A percentile compares a stretch with the other conserved stretches of the same genome.
phyloP scores from a whole-genome alignment of 139 green algal genomes.

The Gonium pectorale region DNA sequence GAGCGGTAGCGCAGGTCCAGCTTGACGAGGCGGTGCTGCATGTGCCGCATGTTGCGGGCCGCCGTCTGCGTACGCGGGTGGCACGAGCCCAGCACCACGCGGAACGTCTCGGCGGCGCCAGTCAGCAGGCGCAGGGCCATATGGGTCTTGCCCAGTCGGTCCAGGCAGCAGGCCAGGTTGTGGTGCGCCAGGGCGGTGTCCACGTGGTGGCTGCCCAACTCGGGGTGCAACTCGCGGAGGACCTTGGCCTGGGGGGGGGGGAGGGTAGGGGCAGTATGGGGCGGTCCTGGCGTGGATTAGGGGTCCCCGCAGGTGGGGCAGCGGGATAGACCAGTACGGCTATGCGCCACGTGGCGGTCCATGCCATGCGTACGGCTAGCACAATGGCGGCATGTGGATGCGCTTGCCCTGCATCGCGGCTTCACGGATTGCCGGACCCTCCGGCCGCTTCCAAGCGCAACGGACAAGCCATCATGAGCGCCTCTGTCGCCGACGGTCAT shows the following conservation, averaged over 20 bases:
- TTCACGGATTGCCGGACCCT: too few relatives aligned
- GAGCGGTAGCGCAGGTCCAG: conserved; percentile 40
- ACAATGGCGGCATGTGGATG: too few relatives aligned
- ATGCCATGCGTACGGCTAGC: too few relatives aligned
- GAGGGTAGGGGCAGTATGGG: not conserved
- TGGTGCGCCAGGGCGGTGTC: conserved; percentile 61
- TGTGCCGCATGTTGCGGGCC: conserved; percentile 53
- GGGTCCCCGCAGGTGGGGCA: too few relatives aligned
- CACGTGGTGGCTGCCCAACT: conserved; percentile 58
- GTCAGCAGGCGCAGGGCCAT: conserved; percentile 58
- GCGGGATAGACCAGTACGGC: too few relatives aligned
- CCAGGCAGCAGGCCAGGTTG: conserved; percentile 70
- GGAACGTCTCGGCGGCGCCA: conserved; percentile 47
- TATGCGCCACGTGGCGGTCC: too few relatives aligned
- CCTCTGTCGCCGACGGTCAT: too few relatives aligned
- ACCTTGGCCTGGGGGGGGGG: conserved; percentile 37
- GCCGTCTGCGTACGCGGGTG: conserved; percentile 58
- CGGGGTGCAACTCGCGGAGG: conserved; percentile 36
- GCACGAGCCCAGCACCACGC: conserved; percentile 35
- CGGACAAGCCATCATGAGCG: too few relatives aligned
- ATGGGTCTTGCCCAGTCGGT: conserved; percentile 61
- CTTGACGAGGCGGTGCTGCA: conserved; percentile 51
- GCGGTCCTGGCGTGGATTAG: too few relatives aligned
- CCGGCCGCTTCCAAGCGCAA: too few relatives aligned
- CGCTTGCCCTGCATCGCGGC: too few relatives aligned